Conservation (phyloP, 2,329 filamentous ascomycete species). For the Fusarium hostae region DNA sequence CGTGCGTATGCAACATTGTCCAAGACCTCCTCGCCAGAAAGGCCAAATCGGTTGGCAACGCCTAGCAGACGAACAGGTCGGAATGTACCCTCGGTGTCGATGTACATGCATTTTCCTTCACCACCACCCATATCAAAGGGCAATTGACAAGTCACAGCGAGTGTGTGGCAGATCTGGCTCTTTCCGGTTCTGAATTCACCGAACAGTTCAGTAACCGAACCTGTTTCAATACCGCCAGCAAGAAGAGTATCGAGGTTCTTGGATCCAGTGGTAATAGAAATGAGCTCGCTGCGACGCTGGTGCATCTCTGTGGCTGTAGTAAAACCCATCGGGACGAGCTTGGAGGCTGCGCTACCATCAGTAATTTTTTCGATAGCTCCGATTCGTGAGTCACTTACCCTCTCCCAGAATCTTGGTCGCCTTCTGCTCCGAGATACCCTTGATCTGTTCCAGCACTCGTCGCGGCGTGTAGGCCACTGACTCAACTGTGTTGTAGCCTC, state of each 20-base stretch:
- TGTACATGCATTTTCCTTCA: conserved; percentile 98
- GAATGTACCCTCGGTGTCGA: conserved; percentile 98
- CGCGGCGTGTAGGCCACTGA: conserved; percentile 91
- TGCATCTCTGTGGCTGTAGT: conserved; percentile 99
- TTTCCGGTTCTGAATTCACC: conserved; percentile 98
- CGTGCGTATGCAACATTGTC: conserved; percentile 99
- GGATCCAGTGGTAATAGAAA: conserved; percentile 97
- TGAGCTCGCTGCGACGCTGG: conserved; percentile 92
- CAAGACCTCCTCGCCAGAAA: conserved; percentile 95
- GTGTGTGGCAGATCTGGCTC: conserved; percentile 97
- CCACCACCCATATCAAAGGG: conserved; percentile 99
- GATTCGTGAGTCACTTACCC: conserved; percentile 62
- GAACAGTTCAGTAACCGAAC: conserved; percentile 97
- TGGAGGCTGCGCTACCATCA: conserved; percentile 73
- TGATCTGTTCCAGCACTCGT: conserved; percentile 90
- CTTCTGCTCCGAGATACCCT: conserved; percentile 97
- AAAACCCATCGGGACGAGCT: conserved; percentile 98
- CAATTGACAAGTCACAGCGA: conserved; percentile 97
- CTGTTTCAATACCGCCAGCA: conserved; percentile 94
- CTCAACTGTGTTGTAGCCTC: conserved; percentile 95
- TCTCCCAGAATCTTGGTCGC: conserved; percentile 90
- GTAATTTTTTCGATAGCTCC: not conserved
- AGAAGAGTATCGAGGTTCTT: conserved; percentile 96
- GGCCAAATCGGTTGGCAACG: conserved; percentile 92
- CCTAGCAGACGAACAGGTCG: conserved; percentile 89